Evolutionary conservation across 352 stramenopile species (phyloP).

Genomic region (Pythium utonaiense): DNA sequence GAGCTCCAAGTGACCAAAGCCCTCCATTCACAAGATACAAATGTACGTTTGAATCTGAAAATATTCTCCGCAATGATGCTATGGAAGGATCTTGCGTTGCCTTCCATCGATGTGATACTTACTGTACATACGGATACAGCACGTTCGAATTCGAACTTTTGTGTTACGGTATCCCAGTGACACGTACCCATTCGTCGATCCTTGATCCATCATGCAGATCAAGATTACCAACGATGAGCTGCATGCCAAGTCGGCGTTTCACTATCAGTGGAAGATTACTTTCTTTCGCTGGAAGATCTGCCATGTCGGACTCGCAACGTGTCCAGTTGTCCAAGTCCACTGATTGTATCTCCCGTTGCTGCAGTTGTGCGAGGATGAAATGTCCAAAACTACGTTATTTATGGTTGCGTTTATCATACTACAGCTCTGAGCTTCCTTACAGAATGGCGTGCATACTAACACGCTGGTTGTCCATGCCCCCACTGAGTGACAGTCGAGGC

Average conservation of each 20-base stretch:
- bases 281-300: background rate
- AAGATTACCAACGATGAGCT: too few relatives aligned
- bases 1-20: background rate
- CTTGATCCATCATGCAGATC: too few relatives aligned
- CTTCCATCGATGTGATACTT: background rate
- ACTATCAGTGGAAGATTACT: too few relatives aligned
- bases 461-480: conserved; percentile 17
- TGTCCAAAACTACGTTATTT: too few relatives aligned
- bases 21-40: too few relatives aligned
- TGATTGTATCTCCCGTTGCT: too few relatives aligned
- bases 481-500: conserved; percentile 19
- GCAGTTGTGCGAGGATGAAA: too few relatives aligned
- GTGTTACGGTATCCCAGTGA: background rate
- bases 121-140: background rate
- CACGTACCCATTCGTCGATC: too few relatives aligned
- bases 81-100: background rate
- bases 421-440: conserved; percentile 8
- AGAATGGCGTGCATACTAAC: conserved; percentile 31
- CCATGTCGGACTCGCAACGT: too few relatives aligned
- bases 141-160: background rate
- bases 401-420: background rate
- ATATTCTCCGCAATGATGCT: background rate
- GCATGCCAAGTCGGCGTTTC: too few relatives aligned
- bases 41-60: too few relatives aligned
- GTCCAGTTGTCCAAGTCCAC: too few relatives aligned